Evolutionary conservation across 2,329 filamentous ascomycete genomes (phyloP), one percentile per base, ranked within the genome.

Genomic region (Cordyceps pruinosa): DNA sequence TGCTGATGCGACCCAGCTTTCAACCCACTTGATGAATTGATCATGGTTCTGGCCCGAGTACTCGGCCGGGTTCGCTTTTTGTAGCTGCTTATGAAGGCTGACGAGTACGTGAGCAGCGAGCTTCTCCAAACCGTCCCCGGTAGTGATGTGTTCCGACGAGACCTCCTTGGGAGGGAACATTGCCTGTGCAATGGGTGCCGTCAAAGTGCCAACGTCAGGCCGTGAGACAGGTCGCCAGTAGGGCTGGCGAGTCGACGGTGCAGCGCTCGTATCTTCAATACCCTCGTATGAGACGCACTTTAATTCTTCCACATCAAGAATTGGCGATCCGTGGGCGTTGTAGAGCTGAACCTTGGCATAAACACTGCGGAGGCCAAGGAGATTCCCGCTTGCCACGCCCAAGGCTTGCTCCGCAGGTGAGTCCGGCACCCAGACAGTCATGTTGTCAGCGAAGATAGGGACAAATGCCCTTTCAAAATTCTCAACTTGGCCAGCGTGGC

Each of bases 381-480:
- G 23, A 17, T n/a, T 12, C 7, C 47, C 47, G 52, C 56, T 59
- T 59, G 56, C 42, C 47, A 46, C 25, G 2, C 23, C 42, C 23
- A 28, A 2, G 23, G 23, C 42, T n/a, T 26, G 25, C 28, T 19
- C 26, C 15, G 19, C n/a, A 1, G 15, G 15, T 3, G 3, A 32
- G 13, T 47, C 10, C 1, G 23, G 23, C 23, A 28, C 0, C 25
- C 25, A 12, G n/a, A 47, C n/a, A 4, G 15, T 32, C 6, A 47
- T 6, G 7, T 47, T 5, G 15, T n/a, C 51, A 13, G 55, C 58
- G 37, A 51, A 41, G 17, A 52, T 2, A 50, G 59, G 34, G 56
- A 66, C 65, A 51, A 65, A 66, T 37, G 63, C 63, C 56, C 62
- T 64, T 45, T 63, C 59, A 5, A 64, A 47, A 13, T 60, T 59